Evolutionary conservation across 1,284 basidiomycete genomes (phyloP).

Genomic region (Pterulicium gracile): DNA sequence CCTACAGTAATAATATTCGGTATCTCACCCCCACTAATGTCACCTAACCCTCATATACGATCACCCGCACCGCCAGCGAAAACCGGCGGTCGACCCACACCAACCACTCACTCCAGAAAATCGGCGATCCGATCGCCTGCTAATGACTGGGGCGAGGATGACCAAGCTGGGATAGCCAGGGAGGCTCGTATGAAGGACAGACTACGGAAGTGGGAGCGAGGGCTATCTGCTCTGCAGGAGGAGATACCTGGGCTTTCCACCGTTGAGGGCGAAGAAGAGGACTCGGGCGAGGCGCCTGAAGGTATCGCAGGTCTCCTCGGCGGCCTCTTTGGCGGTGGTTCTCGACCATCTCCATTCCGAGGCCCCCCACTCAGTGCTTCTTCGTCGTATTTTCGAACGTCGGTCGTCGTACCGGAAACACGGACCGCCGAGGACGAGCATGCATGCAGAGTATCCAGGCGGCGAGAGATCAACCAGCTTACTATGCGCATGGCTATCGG

Average conservation of each 20-base stretch:
- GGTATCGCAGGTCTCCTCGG: not conserved
- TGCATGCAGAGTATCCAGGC: conserved; percentile 43
- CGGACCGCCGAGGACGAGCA: conserved; percentile 50
- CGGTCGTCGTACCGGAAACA: conserved; percentile 56
- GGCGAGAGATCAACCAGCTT: conserved; percentile 69
- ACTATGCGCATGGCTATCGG: conserved; percentile 72
- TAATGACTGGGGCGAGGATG: conserved; percentile 55
- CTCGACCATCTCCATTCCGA: conserved; percentile 5
- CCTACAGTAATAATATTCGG: conserved; percentile 79
- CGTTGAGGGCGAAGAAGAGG: not conserved
- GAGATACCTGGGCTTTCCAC: not conserved
- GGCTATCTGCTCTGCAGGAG: conserved; percentile 23
- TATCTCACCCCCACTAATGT: conserved; percentile 62
- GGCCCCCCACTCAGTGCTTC: conserved; percentile 17
- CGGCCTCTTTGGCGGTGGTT: not conserved
- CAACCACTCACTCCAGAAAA: too few species aligned
- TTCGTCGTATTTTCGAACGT: conserved; percentile 56
- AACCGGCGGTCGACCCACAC: too few species aligned
- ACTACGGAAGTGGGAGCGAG: conserved; percentile 59
- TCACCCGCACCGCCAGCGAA: conserved; percentile 20
- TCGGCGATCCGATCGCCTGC: conserved; percentile 15
- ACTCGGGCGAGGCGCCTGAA: not conserved
- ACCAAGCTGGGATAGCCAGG: conserved; percentile 48
- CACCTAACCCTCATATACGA: conserved; percentile 21
- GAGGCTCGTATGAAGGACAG: conserved; percentile 60